A percentile compares a stretch with the other conserved stretches of the same genome.
Conservation (phyloP, 257 asterid species). For the Solanum sparsipilum region DNA sequence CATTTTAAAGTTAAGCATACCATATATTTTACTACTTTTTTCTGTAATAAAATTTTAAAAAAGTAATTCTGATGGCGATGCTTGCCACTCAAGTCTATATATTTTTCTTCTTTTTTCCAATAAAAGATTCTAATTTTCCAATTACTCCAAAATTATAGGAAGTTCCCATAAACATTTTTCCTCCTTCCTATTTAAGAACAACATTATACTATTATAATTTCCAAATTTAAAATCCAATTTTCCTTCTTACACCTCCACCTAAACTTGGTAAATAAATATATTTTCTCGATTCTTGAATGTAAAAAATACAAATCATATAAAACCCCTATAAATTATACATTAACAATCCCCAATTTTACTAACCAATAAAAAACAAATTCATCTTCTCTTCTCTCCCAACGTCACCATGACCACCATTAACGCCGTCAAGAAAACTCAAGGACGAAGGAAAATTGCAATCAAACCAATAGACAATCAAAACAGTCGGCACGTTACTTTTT, state of each 20-base stretch:
- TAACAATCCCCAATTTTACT: background rate
- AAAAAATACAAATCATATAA: background rate
- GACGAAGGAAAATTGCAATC: slow-evolving; percentile 22
- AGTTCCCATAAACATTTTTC: background rate
- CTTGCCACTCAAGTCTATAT: background rate
- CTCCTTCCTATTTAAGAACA: background rate
- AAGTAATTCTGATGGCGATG: background rate
- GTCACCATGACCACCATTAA: background rate
- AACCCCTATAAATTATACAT: background rate
- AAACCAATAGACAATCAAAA: slow-evolving; percentile 17
- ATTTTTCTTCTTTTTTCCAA: background rate
- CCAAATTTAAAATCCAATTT: background rate
- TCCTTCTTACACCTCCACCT: background rate
- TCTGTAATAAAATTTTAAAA: too few species aligned
- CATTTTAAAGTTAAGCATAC: background rate
- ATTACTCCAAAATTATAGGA: background rate
- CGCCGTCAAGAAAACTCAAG: slow-evolving; percentile 13
- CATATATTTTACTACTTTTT: too few species aligned
- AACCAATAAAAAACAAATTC: background rate
- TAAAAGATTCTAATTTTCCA: background rate
- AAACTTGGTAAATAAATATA: background rate
- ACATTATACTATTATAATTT: background rate
- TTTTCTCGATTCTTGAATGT: background rate
- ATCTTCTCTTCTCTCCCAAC: background rate
- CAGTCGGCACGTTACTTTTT: slow-evolving; percentile 17